A percentile compares a stretch with the other conserved stretches of the same genome.
phyloP scores from a whole-genome alignment of 306 rosid species.

The Castanopsis chinensis region DNA sequence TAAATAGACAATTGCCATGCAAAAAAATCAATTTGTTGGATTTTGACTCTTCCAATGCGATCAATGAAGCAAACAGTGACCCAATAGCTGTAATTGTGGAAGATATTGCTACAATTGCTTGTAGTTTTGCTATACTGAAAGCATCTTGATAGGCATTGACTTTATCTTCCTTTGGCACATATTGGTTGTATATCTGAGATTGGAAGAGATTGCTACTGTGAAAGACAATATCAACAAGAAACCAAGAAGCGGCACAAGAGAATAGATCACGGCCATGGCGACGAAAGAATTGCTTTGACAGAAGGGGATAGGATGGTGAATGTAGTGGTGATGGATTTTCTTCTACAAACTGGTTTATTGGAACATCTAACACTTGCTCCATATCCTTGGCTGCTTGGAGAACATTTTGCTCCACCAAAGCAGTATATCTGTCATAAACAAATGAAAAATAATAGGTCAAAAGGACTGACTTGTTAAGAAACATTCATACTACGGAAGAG shows the following conservation, averaged over 20 bases:
- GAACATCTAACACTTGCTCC: conserved; percentile 57
- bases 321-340: conserved; percentile 20
- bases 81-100: conserved; percentile 77
- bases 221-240: conserved; percentile 63
- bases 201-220: conserved; percentile 74
- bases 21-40: conserved; percentile 62
- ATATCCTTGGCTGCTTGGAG: conserved; percentile 68
- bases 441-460: not conserved
- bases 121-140: conserved; percentile 37
- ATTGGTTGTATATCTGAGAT: conserved; percentile 38
- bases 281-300: conserved; percentile 47
- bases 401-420: conserved; percentile 64
- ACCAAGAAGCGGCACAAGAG: conserved; percentile 54
- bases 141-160: conserved; percentile 38
- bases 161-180: rapidly evolving
- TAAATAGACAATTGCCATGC: conserved; percentile 51
- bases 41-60: conserved; percentile 58
- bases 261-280: conserved; percentile 68
- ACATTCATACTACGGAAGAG: too few relatives aligned
- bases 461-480: too few relatives aligned
- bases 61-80: conserved; percentile 65
- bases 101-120: conserved; percentile 51
- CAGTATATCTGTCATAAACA: conserved; percentile 51
- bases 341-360: conserved; percentile 46
- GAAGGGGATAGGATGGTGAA: conserved; percentile 24